Conservation (phyloP, 306 rosid genomes). For the Luffa acutangula region DNA sequence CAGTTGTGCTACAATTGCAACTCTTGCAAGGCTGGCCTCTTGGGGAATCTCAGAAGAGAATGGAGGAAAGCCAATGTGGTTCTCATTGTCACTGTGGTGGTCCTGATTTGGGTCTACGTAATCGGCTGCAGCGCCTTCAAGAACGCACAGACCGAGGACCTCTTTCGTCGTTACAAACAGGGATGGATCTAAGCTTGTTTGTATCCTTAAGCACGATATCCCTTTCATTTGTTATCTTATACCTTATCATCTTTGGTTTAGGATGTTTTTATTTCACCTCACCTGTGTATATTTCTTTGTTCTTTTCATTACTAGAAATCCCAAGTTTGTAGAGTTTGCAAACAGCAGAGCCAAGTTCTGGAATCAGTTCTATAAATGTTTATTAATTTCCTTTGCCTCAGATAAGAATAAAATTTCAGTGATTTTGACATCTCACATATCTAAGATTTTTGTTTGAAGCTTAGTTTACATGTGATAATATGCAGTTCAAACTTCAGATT, state of each 20-base stretch:
- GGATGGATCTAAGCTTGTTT: slow-evolving; percentile 50
- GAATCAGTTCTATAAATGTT: neutral
- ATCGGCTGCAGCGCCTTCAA: slow-evolving; percentile 87
- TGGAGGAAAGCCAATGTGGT: slow-evolving; percentile 79
- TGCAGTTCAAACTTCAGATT: neutral
- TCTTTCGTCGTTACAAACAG: slow-evolving; percentile 67
- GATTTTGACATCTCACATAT: neutral
- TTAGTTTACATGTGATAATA: neutral
- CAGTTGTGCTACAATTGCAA: slow-evolving; percentile 75
- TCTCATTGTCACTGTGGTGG: slow-evolving; percentile 64
- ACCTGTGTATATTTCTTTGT: neutral
- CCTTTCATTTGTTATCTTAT: neutral
- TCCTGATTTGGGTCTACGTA: slow-evolving; percentile 67
- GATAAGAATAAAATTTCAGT: neutral
- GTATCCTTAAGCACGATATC: slow-evolving; percentile 2
- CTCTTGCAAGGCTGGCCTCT: slow-evolving; percentile 82
- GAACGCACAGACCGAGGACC: slow-evolving; percentile 83
- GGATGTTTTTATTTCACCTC: neutral
- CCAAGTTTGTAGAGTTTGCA: neutral
- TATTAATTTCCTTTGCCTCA: neutral
- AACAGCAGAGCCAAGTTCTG: neutral
- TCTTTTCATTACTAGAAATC: slow-evolving; percentile 1
- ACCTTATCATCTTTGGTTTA: neutral
- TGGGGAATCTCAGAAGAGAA: slow-evolving; percentile 76
- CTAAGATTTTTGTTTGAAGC: neutral